phyloP scores from a whole-genome alignment of 768 basidiomycete species.

The Lentinus tigrinus region DNA sequence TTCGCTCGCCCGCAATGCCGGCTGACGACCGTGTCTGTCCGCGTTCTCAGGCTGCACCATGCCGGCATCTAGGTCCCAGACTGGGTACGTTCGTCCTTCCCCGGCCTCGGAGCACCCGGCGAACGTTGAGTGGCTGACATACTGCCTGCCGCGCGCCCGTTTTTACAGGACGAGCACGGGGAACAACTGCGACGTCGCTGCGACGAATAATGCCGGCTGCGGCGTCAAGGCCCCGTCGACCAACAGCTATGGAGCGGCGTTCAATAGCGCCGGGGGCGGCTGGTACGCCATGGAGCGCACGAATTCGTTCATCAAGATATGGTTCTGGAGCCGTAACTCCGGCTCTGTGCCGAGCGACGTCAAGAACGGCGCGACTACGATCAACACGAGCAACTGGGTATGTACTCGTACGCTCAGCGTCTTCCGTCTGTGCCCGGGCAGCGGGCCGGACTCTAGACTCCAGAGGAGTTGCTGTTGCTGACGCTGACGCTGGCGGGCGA shows the following conservation, averaged over 20 bases:
- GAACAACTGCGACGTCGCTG: conserved; percentile 45
- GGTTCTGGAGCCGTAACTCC: conserved; percentile 62
- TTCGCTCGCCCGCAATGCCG: conserved; percentile 42
- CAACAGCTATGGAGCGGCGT: conserved; percentile 53
- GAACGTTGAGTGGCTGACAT: neutral
- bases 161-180: conserved; percentile 8
- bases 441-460: too few relatives aligned
- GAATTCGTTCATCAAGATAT: conserved; percentile 55
- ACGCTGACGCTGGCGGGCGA: neutral
- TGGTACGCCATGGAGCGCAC: conserved; percentile 68
- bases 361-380: conserved; percentile 33
- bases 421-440: neutral
- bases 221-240: conserved; percentile 41
- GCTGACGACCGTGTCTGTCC: conserved; percentile 11
- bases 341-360: conserved; percentile 46
- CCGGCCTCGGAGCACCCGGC: neutral
- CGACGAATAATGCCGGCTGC: conserved; percentile 54
- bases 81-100: conserved; percentile 35
- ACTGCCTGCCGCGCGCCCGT: neutral
- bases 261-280: conserved; percentile 63
- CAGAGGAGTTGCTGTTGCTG: too few relatives aligned
- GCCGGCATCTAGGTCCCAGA: conserved; percentile 44
- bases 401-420: neutral
- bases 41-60: conserved; percentile 46
- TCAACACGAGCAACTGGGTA: conserved; percentile 58